Evolutionary conservation across 305 asterid genomes (phyloP), one percentile per base, ranked within the genome.

Genomic region (Petunia hybrid): DNA sequence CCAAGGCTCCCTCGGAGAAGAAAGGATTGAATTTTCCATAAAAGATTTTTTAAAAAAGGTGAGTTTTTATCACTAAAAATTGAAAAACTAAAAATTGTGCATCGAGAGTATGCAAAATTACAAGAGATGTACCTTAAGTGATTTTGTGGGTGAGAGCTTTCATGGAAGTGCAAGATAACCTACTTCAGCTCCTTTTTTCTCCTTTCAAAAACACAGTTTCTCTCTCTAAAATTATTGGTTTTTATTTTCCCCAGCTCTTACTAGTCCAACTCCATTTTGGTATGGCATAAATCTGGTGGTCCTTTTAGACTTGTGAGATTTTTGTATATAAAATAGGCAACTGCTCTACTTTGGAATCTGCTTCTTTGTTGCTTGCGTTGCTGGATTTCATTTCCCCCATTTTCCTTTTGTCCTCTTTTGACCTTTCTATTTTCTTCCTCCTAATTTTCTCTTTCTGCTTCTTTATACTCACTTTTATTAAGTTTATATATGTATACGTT

Each of bases 331-430:
- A 75, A 13, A 38, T 56, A 62, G 22, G n/a, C 61, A 64, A 48
- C 48, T 46, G 83, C 79, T 60, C 48, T 46, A 84, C 79, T 60
- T 64, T 80, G 71, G 94, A 93, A 90, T 88, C 80, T 61, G 84
- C 83, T 88, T 86, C 89, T 64, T 48, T 79, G 75, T 88, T 86
- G 89, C 85, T 87, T 82, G 40, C 55, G 40, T 65, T 40, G n/a
- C 51, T 66, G 39, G 42, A 57, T 31, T 4, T 51, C 59, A 14
- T 91, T 87, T 84, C 70, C 80, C 76, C 62, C 68, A 76, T 55
- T 71, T 22, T 69, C 6, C 41, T 84, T 82, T 92, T 82, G 83
- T 79, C 82, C 89, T 86, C 85, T 62, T 22, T 68, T 79, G 43
- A 51, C 81, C 75, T 80, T 85, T 84, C 84, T 84, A 84, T 75